Conservation (phyloP, 129 eudicot genomes). For the Escallonia rubra region DNA sequence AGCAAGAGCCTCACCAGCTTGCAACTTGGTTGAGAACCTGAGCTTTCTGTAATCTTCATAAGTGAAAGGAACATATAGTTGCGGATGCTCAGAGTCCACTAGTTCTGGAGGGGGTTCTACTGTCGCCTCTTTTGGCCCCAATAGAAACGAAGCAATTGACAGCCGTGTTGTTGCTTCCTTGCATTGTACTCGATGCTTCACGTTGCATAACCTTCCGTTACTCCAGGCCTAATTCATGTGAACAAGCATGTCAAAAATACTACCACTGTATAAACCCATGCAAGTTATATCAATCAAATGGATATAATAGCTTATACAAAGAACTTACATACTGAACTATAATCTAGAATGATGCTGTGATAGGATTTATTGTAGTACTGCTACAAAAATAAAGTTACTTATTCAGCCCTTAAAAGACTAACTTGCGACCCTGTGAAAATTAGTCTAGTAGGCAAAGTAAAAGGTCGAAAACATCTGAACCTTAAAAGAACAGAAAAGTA, state of each 20-base stretch:
- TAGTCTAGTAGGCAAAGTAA: neutral
- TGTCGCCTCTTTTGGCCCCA: constrained; percentile 44
- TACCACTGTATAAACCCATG: neutral
- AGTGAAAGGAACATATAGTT: constrained; percentile 43
- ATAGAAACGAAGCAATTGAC: constrained; percentile 73
- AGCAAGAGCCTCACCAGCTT: constrained; percentile 65
- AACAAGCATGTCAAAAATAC: constrained; percentile 3
- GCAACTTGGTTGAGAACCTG: constrained; percentile 33
- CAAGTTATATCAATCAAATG: neutral
- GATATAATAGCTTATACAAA: neutral
- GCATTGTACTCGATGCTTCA: constrained; percentile 73
- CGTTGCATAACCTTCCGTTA: constrained; percentile 63
- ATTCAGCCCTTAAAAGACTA: neutral
- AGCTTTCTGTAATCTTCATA: constrained; percentile 49
- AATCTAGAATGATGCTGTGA: no score
- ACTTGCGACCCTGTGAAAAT: neutral
- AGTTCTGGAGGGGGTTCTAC: constrained; percentile 55
- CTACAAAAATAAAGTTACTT: neutral
- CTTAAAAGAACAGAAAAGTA: no score
- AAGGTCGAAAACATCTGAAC: no score
- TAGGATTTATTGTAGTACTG: no score
- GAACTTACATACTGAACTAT: neutral
- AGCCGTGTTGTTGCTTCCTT: constrained; percentile 50
- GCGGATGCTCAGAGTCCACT: constrained; percentile 54
- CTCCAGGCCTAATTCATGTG: constrained; percentile 57